Evolutionary conservation across 2,329 filamentous ascomycete species (phyloP).

Genomic region (Fusarium globosum): DNA sequence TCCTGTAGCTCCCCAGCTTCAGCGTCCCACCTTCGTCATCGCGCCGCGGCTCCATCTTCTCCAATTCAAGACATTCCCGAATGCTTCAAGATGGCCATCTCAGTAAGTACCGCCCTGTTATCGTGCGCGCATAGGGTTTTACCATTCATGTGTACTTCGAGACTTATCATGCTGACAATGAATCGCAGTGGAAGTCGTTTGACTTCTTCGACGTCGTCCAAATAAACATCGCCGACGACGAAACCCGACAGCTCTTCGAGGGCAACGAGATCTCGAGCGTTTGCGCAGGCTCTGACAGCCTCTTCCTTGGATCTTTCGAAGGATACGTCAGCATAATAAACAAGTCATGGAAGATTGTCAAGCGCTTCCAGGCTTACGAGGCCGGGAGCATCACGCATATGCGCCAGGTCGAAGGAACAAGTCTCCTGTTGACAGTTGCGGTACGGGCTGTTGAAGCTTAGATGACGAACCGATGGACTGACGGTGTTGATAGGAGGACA

Average conservation of each 20-base stretch:
- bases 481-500: slow-evolving; percentile 72
- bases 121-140: neutral
- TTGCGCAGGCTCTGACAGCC: slow-evolving; percentile 86
- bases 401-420: slow-evolving; percentile 89
- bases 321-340: slow-evolving; percentile 90
- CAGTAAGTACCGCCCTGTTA: slow-evolving; percentile 39
- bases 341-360: slow-evolving; percentile 85
- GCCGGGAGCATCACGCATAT: slow-evolving; percentile 86
- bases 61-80: slow-evolving; percentile 33
- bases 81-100: slow-evolving; percentile 52
- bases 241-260: slow-evolving; percentile 82
- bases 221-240: slow-evolving; percentile 82
- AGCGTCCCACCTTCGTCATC: slow-evolving; percentile 49
- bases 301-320: slow-evolving; percentile 89
- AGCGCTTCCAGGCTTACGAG: slow-evolving; percentile 89
- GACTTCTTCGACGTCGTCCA: slow-evolving; percentile 98
- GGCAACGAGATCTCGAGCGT: slow-evolving; percentile 85
- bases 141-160: neutral
- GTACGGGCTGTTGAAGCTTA: slow-evolving; percentile 47
- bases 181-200: slow-evolving; percentile 91
- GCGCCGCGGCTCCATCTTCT: slow-evolving; percentile 38
- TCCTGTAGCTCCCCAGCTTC: slow-evolving; percentile 40
- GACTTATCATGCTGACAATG: slow-evolving; percentile 7
- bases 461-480: neutral
- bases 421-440: slow-evolving; percentile 84